Evolutionary conservation across 1,139 yeast genomes (phyloP), one percentile per base, ranked within the genome.

Genomic region (Nakaseomyces glabratus): DNA sequence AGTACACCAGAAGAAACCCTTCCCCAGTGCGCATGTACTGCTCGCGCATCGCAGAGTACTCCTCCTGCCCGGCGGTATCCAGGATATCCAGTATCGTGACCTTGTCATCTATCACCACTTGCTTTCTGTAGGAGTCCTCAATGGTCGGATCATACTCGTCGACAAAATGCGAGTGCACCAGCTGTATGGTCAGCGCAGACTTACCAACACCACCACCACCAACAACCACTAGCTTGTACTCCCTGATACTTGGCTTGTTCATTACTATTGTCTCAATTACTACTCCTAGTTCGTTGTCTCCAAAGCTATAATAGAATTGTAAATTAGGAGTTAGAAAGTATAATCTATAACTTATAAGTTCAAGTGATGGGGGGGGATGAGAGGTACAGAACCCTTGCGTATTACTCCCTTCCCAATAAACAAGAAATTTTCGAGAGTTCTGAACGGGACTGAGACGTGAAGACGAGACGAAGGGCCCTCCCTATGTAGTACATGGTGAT

Each of bases 151-250:
- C 97, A 52, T 90, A 90, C 50, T 90, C 95, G 57, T 85, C 95
- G 25, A 88, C 94, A 57, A 88, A 88, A 58, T 85, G 95, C 37
- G 86, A 76, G 58, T 86, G 95, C 42, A 86, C 84, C 50, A 80
- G 67, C 60, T 86, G 93, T 46, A 88, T 86, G 36, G 96, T 88
- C 45, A 88, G 66, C 7, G 97, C 97, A 8, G 95, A 82, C 60
- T 90, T 90, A 63, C 98, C 98, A 41, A 90, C 97, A 61, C 95
- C 96, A 61, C 97, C 97, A 34, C 95, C 97, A 38, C 97, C 97
- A 35, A 90, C 95, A 38, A 90, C 96, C 14, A 88, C 95, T 44
- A 90, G 65, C 57, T 88, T 85, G 60, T 79, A 85, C 59, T 81
- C 93, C 58, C 30, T 26, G 18, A 26, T 18, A 17, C 11, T 26